Base-by-base conservation (phyloP, 352 stramenopile genomes). In the Phytophthora rubi region DNA sequence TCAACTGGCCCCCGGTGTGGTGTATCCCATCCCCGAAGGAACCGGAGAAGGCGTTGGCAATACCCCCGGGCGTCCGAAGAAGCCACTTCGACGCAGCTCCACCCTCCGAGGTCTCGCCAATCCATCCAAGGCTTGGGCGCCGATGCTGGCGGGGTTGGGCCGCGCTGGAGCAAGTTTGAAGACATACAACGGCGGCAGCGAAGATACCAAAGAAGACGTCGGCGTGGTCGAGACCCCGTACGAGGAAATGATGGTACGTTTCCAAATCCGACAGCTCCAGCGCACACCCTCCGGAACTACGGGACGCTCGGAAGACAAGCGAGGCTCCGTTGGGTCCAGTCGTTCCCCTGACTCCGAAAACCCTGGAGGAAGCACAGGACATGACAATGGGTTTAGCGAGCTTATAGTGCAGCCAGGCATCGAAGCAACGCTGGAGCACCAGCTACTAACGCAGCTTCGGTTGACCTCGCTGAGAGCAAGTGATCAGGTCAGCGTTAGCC, bases 241-340 rank as follows among this genome's bases (percentile, higher is more conserved):
- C 61, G 63, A 70, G 0, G 72, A 83, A 56, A 81, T 83, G 72
- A 77, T 83, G 65, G 51, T 68, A 26, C 76, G 76, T 2, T 83
- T 83, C 70, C 72, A 83, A 55, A 71, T 83, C 47, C 72, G 76
- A 7, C 67, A 62, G 39, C 26, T 77, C 4, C 51, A 65, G 23
- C 69, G 59, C 32, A 52, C 59, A 9, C n/a, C 59, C 1, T 68
- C 59, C 5, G 52, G 12, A 3, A 49, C 15, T 21, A 52, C 52
- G 3, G 45, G 44, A 1, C 18, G 13, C 32, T 59, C 45, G 6
- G 48, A 65, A 6, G 33, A 55, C 10, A 35, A 26, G 18, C 18
- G 35, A 13, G 16, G 37, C 16, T 52, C 45, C 2, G 18, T 12
- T 8, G 45, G 45, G 7, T 57, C 51, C 4, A 63, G 57, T 6